These are phyloP conservation scores for Thermomucor indicae-seudaticae DNA, from an alignment of 371 early-diverging fungal genomes.

Conservation along the genomic window DNA sequence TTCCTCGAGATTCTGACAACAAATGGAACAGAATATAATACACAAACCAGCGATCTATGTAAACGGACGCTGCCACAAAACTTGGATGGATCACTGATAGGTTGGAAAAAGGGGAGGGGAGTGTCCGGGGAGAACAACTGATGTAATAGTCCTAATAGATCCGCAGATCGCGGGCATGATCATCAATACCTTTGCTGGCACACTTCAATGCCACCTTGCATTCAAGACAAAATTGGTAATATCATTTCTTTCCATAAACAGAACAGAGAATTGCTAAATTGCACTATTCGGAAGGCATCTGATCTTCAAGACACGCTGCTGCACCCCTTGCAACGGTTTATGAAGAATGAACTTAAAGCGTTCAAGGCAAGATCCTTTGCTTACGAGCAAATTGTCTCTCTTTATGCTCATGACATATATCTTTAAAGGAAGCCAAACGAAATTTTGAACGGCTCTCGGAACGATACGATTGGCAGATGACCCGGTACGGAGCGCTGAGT, in stretches of 20 bases:
- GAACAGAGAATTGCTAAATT: conserved; percentile 23
- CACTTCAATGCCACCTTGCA: conserved; percentile 43
- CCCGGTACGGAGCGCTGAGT: conserved; percentile 51
- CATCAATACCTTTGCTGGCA: conserved; percentile 35
- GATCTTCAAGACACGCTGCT: conserved; percentile 52
- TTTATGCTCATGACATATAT: not conserved
- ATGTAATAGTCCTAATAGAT: conserved; percentile 14
- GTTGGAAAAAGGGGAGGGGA: conserved; percentile 10
- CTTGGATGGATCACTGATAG: conserved; percentile 31
- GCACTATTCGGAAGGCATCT: conserved; percentile 26
- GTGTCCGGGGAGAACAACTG: not conserved
- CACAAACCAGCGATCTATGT: conserved; percentile 26
- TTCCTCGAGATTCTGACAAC: not conserved
- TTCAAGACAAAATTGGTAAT: conserved; percentile 48
- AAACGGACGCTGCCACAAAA: conserved; percentile 27
- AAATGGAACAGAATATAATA: conserved; percentile 25
- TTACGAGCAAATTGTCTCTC: not conserved
- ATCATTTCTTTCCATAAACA: conserved; percentile 1
- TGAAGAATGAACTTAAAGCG: conserved; percentile 56
- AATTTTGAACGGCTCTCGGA: conserved; percentile 56
- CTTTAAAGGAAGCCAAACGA: conserved; percentile 40
- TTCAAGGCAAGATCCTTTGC: not conserved
- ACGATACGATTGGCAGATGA: conserved; percentile 61
- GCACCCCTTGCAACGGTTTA: conserved; percentile 51
- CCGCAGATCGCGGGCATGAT: conserved; percentile 30